A percentile compares a stretch with the other conserved stretches of the same genome.
phyloP scores from a whole-genome alignment of 345 rosid genomes.

The Murraya koenigii region DNA sequence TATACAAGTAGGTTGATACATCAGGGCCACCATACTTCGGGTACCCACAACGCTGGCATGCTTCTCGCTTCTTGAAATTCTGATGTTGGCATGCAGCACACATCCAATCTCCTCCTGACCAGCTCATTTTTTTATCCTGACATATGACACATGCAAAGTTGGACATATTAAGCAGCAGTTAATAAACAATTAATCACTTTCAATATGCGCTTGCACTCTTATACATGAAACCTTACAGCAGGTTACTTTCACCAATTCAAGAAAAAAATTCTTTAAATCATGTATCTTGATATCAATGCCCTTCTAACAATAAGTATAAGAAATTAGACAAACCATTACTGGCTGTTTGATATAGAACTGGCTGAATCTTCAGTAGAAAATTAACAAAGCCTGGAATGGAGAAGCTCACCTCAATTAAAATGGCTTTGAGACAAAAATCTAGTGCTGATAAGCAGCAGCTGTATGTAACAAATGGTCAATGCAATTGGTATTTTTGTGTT shows the following conservation, averaged over 20 bases:
- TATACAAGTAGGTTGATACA: conserved; percentile 48
- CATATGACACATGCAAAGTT: neutral
- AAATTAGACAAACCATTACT: neutral
- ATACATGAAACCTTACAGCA: neutral
- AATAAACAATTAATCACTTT: neutral
- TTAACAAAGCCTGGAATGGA: neutral
- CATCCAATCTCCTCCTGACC: conserved; percentile 88
- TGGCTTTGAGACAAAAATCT: neutral
- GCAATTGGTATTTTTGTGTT: conserved; percentile 28
- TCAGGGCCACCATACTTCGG: conserved; percentile 80
- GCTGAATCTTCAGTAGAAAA: neutral
- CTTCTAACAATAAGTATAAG: neutral
- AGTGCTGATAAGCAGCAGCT: neutral
- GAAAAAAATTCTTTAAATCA: neutral
- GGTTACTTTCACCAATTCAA: neutral
- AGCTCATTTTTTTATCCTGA: conserved; percentile 51
- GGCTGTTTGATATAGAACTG: neutral
- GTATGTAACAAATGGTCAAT: conserved; percentile 6
- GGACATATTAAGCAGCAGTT: neutral
- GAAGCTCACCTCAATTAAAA: conserved; percentile 20
- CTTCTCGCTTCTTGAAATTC: conserved; percentile 76
- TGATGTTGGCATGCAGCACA: conserved; percentile 72
- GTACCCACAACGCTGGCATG: conserved; percentile 69
- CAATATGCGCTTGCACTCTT: neutral
- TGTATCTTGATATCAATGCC: neutral